Evolutionary conservation across 1,139 yeast genomes (phyloP), one percentile per base, ranked within the genome.

Genomic region (Lodderomyces orthopsilosis): DNA sequence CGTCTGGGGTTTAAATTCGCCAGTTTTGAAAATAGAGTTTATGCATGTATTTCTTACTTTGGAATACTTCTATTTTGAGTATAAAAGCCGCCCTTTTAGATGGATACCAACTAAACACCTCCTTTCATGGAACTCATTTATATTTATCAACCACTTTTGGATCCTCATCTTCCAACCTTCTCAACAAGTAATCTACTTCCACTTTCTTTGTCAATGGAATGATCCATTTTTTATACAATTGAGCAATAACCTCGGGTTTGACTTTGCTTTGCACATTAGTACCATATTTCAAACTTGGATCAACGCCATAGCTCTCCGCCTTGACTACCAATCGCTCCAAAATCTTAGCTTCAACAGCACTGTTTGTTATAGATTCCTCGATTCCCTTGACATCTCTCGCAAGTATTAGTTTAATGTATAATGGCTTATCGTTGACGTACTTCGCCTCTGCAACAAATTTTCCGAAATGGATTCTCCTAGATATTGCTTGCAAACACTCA

Each of bases 381-480:
- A 93, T 85, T 0, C 94, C 96, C 12, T 72, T 68, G 4, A 79
- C 67, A 58, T 93, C 96, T 46, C 70, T 75, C 0, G 74, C 78
- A 50, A 69, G 61, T 52, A 93, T 93, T 54, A 90, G 67, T 53
- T 75, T 66, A 1, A 79, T 80, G 66, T 83, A 90, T 42, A 63
- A 63, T 41, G 78, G 87, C 37, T 72, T 76, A 52, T 91, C 95
- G 23, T 73, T 66, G 56, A 75, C 84, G 62, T 81, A 93, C 65
- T 93, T 93, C 35, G 96, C 85, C 61, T 93, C 98, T 5, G 98
- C 98, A 5, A 93, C 98, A 69, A 93, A 93, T 64, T 86, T 88
- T 41, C 98, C 98, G 65, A 93, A 93, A 66, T 93, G 98, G 52
- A 93, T 89, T 59, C 98, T 78, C 56, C 98, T 76, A n/a, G 96